Base-by-base conservation (phyloP, 441 rosid genomes). In the Arabidopsis hybrid region DNA sequence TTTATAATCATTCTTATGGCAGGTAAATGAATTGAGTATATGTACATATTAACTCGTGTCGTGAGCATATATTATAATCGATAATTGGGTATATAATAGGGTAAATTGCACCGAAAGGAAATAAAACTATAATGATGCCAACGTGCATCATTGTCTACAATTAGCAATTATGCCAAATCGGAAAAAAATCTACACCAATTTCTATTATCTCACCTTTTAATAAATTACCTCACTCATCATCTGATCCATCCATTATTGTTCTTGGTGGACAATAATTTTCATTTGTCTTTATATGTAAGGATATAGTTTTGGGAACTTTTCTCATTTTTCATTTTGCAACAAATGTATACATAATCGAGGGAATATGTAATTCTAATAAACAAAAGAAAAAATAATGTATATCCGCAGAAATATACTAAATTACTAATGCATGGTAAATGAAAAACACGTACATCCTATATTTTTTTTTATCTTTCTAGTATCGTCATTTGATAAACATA, bases 181-280 rank as follows among this genome's bases (percentile, higher is more conserved):
- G 56, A 71, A 76, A 66, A 53, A 47, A 47, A 32, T 57, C 53
- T 50, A 53, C 72, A 35, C 13, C 57, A 76, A 43, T 4, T 31
- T 42, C 38, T 65, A 39, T 57, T 26, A 64, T 31, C 47, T 71
- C 72, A 50, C 3, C 68, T 65, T 77, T 77, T 31, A 40, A 65
- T 71, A 65, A 58, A 65, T 64, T 39, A 63, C 67, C 65, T 36
- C 61, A 76, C 62, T 64, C 80, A 76, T 65, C 8, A 64, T 64
- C 60, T 53, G 34, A 47, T 43, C 63, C 69, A 75, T 67, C 79
- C 71, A 76, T 76, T 76, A 76, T 70, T 63, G 62, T 49, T 64
- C 58, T 65, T 77, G 76, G 68, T 77, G 71, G 67, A 51, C 68
- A 71, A 76, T 71, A 18, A 78, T 70, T 82, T 81, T 59, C 57